Conservation (phyloP, 2,329 filamentous ascomycete species). For the Ciborinia camelliae region DNA sequence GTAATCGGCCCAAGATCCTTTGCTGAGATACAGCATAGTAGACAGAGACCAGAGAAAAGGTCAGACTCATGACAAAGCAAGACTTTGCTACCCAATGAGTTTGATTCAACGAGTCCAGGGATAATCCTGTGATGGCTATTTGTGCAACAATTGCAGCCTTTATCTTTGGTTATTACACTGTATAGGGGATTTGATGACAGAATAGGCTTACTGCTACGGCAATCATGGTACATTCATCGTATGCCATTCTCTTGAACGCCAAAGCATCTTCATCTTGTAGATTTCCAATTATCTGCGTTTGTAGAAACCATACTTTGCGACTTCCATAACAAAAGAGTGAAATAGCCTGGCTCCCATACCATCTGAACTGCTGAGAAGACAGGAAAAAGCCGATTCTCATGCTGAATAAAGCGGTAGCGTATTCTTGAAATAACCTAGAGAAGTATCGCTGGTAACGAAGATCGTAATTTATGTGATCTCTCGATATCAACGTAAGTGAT, state of each 20-base stretch:
- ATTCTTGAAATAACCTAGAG: too few species aligned
- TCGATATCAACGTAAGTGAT: neutral
- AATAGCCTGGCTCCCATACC: neutral
- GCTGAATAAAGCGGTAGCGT: neutral
- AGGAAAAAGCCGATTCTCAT: neutral
- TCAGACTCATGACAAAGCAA: conserved; percentile 1
- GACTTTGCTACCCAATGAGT: neutral
- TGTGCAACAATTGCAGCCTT: conserved; percentile 4
- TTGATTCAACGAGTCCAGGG: neutral
- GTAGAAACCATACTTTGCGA: neutral
- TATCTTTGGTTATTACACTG: neutral
- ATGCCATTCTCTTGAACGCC: conserved; percentile 4
- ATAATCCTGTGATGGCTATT: neutral
- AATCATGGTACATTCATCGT: conserved; percentile 7
- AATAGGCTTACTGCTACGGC: neutral
- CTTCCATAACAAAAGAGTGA: neutral
- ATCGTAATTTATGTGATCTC: neutral
- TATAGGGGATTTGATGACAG: neutral
- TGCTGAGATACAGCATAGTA: neutral
- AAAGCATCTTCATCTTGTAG: neutral
- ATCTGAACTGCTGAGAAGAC: neutral
- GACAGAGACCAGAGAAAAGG: neutral
- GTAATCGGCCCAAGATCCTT: neutral
- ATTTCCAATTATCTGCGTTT: neutral
- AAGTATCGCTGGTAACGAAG: neutral